A percentile compares a stretch with the other conserved stretches of the same genome.
Evolutionary conservation across 1,139 yeast species (phyloP).

Genomic region (Pneumocystis wakefieldiae): DNA sequence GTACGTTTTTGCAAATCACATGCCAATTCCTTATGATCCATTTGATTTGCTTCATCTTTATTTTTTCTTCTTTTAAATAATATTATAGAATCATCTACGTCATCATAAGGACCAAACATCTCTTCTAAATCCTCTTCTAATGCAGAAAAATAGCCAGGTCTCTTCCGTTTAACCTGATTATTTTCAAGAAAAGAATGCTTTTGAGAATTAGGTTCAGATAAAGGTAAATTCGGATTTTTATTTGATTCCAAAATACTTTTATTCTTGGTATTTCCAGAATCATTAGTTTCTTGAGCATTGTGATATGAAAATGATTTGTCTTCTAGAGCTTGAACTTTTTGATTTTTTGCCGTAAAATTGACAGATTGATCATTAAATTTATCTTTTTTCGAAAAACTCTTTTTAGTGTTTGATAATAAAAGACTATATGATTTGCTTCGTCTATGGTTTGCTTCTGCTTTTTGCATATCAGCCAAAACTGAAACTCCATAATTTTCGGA

Average conservation of each 20-base stretch:
- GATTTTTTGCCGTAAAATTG: background rate
- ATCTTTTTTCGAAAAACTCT: background rate
- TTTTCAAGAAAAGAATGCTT: background rate
- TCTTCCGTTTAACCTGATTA: slow-evolving; percentile 3
- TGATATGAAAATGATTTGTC: background rate
- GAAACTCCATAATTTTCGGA: background rate
- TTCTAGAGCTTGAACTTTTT: background rate
- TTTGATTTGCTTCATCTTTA: background rate
- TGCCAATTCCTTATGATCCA: background rate
- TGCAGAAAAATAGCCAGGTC: slow-evolving; percentile 12
- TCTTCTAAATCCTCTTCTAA: slow-evolving; percentile 12
- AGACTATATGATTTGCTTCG: background rate
- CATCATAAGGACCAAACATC: slow-evolving; percentile 10
- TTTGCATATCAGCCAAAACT: background rate
- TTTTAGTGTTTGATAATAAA: background rate
- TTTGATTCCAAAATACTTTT: background rate
- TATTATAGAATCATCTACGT: background rate
- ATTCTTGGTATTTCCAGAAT: background rate
- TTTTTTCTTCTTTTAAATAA: background rate
- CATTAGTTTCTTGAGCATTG: background rate
- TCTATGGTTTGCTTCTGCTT: background rate
- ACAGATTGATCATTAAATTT: background rate
- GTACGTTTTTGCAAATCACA: background rate
- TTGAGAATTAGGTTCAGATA: background rate
- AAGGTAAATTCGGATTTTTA: background rate